Percentiles rank a stretch among this genome's conserved stretches.
These are phyloP conservation scores for Rhodotorula sp. DNA, from an alignment of 1,284 basidiomycete species.

Conservation along the genomic window DNA sequence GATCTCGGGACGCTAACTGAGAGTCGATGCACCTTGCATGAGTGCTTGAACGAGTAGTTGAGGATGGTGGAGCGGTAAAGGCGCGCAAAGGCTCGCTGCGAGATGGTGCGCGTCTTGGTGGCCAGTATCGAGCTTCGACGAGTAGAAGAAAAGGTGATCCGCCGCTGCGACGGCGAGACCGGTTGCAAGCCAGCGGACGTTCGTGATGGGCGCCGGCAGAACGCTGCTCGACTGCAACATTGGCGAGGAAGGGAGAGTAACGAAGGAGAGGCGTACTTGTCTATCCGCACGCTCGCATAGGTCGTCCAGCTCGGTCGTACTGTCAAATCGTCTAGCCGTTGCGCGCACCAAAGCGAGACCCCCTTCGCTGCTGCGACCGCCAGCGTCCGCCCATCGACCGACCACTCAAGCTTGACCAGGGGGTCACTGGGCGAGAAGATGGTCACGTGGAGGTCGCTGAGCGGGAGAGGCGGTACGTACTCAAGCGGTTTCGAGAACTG, in stretches of 20 bases:
- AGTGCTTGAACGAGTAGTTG: constrained; percentile 88
- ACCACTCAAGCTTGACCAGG: constrained; percentile 27
- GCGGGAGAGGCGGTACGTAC: background rate
- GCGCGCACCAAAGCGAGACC: constrained; percentile 21
- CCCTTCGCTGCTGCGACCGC: constrained; percentile 6
- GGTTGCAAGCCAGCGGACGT: constrained; percentile 81
- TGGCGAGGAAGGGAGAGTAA: background rate
- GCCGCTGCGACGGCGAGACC: constrained; percentile 65
- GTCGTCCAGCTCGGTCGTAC: constrained; percentile 9
- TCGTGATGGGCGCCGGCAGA: constrained; percentile 71
- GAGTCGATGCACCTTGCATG: constrained; percentile 67
- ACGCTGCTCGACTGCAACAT: constrained; percentile 54
- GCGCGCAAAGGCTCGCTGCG: constrained; percentile 56
- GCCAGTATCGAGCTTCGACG: constrained; percentile 46
- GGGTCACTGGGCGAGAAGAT: background rate
- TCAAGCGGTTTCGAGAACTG: constrained; percentile 16
- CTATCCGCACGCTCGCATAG: constrained; percentile 4
- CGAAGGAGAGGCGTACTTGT: background rate
- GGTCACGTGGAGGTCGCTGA: background rate
- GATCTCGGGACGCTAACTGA: background rate
- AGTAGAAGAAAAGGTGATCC: constrained; percentile 70
- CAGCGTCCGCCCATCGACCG: constrained; percentile 15
- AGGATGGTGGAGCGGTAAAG: constrained; percentile 82
- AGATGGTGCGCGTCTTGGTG: constrained; percentile 51
- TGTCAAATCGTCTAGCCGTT: constrained; percentile 23